Percentiles rank a stretch among this genome's conserved stretches.
Conservation (phyloP, 768 basidiomycete species). For the Termitomyces bulborhizus region DNA sequence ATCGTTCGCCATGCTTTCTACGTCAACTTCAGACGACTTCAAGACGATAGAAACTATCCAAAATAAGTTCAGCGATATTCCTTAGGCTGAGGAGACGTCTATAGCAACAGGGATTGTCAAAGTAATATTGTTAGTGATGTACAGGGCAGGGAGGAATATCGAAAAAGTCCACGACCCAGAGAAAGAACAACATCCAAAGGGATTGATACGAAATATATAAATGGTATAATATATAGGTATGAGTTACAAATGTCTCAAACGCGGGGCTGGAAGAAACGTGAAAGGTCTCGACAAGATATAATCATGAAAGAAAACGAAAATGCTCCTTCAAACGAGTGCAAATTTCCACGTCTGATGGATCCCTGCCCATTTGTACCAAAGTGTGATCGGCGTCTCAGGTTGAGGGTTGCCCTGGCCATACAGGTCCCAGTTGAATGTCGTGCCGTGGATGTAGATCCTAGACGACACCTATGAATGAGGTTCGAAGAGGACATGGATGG, state of each 20-base stretch:
- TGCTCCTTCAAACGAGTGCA: constrained; percentile 13
- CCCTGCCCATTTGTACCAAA: constrained; percentile 46
- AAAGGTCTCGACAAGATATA: neutral
- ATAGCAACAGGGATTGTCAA: neutral
- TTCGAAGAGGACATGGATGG: neutral
- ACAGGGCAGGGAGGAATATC: neutral
- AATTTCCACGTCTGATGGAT: constrained; percentile 51
- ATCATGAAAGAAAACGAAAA: neutral
- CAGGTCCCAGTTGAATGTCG: constrained; percentile 40
- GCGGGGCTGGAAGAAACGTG: neutral
- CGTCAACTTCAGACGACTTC: too few species aligned
- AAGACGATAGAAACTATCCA: too few species aligned
- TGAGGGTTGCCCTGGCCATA: constrained; percentile 35
- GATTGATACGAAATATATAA: neutral
- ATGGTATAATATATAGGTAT: constrained; percentile 3
- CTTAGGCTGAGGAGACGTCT: neutral
- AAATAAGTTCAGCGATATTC: neutral
- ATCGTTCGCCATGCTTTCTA: too few species aligned
- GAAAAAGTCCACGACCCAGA: neutral
- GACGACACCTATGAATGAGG: neutral
- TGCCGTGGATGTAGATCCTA: constrained; percentile 43
- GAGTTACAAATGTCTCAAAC: neutral
- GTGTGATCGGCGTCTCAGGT: constrained; percentile 36
- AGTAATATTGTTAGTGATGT: neutral
- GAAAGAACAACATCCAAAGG: neutral